Evolutionary conservation across 148 eudicot species (phyloP), one percentile per base, ranked within the genome.

Genomic region (Spergularia bocconei): DNA sequence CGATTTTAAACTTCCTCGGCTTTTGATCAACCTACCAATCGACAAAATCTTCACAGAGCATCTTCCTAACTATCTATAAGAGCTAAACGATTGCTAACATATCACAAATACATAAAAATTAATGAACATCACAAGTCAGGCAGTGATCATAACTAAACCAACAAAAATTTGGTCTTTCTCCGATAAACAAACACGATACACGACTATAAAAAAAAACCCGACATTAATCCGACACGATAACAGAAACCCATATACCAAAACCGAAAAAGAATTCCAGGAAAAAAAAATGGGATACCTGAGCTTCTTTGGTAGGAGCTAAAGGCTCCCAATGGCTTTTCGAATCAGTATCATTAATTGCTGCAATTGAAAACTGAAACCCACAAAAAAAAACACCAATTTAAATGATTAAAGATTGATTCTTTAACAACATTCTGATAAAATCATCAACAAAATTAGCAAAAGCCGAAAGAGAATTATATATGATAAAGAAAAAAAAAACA

Each of bases 251-350:
- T 25, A 64, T 1, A 36, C 71, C 36, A 77, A 51, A 47, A 21
- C 41, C 62, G 20, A 20, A 71, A 13, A 47, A 16, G 11, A 63
- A 33, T 15, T 55, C 41, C 73, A 58, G 11, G 56, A 63, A 54
- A 38, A 19, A 50, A 65, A 81, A 70, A 51, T 44, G 11, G 44
- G 50, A n/a, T 71, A 78, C 98, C 93, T 89, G 97, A 65, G 98
- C 98, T 95, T 95, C 98, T 89, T 92, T 95, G 23, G 98, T 89
- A 19, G 97, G 98, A 74, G 98, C 98, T 68, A 94, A 77, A 59
- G 98, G 98, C 73, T 91, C 92, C 93, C 97, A 90, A 53, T 88
- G 85, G 59, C 82, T 84, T 74, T 76, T 85, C 15, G 97, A 87
- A 73, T 89, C 93, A 9, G 88, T 81, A 77, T 92, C 98, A 71